A percentile compares a stretch with the other conserved stretches of the same genome.
Evolutionary conservation across 345 rosid species (phyloP).

Genomic region (Passiflora organensis): DNA sequence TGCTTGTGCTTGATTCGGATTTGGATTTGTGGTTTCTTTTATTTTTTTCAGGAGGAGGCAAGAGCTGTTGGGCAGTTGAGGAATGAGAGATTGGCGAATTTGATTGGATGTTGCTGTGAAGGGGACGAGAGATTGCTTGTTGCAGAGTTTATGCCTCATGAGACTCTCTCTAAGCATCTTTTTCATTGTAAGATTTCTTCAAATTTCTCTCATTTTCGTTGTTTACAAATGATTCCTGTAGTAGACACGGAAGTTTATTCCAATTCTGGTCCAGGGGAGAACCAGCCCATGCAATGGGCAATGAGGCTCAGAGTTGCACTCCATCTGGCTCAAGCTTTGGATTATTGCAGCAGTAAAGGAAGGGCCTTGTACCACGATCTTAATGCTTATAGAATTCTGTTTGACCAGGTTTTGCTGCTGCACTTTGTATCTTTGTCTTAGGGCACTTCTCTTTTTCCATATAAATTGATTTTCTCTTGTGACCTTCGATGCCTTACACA

Average conservation of each 20-base stretch:
- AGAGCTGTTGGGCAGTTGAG: slow-evolving; percentile 70
- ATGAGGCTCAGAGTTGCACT: slow-evolving; percentile 93
- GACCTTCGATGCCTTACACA: slow-evolving; percentile 4
- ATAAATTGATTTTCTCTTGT: neutral
- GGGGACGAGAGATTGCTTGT: slow-evolving; percentile 78
- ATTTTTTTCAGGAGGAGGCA: slow-evolving; percentile 65
- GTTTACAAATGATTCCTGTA: neutral
- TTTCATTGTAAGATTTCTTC: slow-evolving; percentile 58
- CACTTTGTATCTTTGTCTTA: neutral
- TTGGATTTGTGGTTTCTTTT: slow-evolving; percentile 8
- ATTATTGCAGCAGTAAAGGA: slow-evolving; percentile 80
- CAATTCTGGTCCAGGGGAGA: slow-evolving; percentile 66
- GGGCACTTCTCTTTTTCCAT: neutral
- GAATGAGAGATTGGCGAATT: slow-evolving; percentile 59
- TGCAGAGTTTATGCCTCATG: slow-evolving; percentile 82
- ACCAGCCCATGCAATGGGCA: slow-evolving; percentile 93
- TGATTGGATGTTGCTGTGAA: slow-evolving; percentile 81
- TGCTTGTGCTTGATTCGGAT: slow-evolving; percentile 13
- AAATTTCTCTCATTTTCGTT: neutral
- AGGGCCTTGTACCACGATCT: slow-evolving; percentile 96
- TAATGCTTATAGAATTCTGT: slow-evolving; percentile 87
- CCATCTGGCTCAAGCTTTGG: slow-evolving; percentile 86
- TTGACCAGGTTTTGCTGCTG: slow-evolving; percentile 58
- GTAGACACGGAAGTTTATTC: neutral
- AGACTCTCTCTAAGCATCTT: slow-evolving; percentile 84